Percentiles rank a stretch among this genome's conserved stretches.
Evolutionary conservation across 768 basidiomycete genomes (phyloP).

Genomic region (Trichaptum fuscoviolaceum): DNA sequence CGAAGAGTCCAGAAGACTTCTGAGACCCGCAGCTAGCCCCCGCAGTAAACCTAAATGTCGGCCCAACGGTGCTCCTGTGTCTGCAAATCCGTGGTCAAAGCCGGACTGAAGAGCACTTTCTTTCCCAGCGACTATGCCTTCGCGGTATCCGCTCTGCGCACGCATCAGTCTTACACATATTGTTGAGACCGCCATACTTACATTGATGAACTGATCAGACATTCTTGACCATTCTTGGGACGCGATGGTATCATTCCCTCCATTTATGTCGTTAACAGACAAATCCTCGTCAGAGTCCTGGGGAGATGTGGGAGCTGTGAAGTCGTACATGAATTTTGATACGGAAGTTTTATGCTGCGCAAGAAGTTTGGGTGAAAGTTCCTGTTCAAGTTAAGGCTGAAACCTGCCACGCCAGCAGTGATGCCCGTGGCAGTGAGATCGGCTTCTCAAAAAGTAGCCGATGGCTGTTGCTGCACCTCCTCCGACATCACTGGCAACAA

Average conservation of each 20-base stretch:
- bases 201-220: conserved; percentile 66
- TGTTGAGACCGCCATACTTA: conserved; percentile 24
- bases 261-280: background rate
- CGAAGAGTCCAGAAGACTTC: conserved; percentile 47
- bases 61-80: conserved; percentile 67
- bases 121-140: conserved; percentile 92
- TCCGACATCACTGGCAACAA: no score
- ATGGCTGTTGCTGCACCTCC: no score
- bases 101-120: conserved; percentile 82
- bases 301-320: background rate
- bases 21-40: conserved; percentile 61
- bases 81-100: conserved; percentile 81
- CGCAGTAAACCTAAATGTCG: conserved; percentile 73
- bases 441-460: no score
- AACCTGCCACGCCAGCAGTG: no score
- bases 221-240: conserved; percentile 61
- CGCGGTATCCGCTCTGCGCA: conserved; percentile 84
- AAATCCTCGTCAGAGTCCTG: background rate
- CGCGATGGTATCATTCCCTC: conserved; percentile 2
- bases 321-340: background rate
- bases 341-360: background rate
- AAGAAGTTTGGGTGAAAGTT: no score
- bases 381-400: no score
- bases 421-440: no score
- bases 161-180: background rate